Percentiles rank a stretch among this genome's conserved stretches.
These are phyloP conservation scores for Cyclotella atomus DNA, from an alignment of 108 stramenopile genomes.

Conservation along the genomic window DNA sequence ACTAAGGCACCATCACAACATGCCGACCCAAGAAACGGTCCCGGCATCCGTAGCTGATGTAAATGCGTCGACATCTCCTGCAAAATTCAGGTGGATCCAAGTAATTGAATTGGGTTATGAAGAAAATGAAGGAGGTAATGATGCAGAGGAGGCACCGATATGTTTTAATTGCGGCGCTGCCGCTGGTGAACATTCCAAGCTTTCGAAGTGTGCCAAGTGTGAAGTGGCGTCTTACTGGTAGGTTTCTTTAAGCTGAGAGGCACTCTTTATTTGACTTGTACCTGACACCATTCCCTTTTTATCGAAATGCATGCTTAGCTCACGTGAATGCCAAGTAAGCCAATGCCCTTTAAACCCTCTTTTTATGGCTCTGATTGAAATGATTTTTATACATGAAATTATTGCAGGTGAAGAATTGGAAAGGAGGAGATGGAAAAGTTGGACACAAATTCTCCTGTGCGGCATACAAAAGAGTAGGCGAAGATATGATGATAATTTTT, in stretches of 20 bases:
- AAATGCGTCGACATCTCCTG: slow-evolving; percentile 7
- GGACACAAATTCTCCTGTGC: slow-evolving; percentile 75
- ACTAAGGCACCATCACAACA: neutral
- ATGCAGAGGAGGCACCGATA: slow-evolving; percentile 13
- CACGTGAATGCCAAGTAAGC: slow-evolving; percentile 68
- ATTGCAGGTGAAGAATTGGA: slow-evolving; percentile 66
- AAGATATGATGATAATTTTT: slow-evolving; percentile 52
- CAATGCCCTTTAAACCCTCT: neutral
- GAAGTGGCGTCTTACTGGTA: slow-evolving; percentile 75
- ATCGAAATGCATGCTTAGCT: slow-evolving; percentile 2
- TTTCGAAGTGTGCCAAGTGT: slow-evolving; percentile 62
- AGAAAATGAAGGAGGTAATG: slow-evolving; percentile 30
- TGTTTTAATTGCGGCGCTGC: slow-evolving; percentile 71
- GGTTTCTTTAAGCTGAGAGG: neutral
- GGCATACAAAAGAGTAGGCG: slow-evolving; percentile 66
- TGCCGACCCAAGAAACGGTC: neutral
- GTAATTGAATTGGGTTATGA: slow-evolving; percentile 73
- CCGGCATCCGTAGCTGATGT: slow-evolving; percentile 24
- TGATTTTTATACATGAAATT: neutral
- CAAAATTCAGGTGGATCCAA: slow-evolving; percentile 60
- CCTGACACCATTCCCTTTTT: neutral
- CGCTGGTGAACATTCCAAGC: slow-evolving; percentile 10
- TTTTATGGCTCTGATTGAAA: neutral
- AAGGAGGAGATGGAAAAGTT: slow-evolving; percentile 47
- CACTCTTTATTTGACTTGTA: neutral